These are phyloP conservation scores for Colletotrichum theobromicola DNA, from an alignment of 2,329 filamentous ascomycete species.

Conservation along the genomic window DNA sequence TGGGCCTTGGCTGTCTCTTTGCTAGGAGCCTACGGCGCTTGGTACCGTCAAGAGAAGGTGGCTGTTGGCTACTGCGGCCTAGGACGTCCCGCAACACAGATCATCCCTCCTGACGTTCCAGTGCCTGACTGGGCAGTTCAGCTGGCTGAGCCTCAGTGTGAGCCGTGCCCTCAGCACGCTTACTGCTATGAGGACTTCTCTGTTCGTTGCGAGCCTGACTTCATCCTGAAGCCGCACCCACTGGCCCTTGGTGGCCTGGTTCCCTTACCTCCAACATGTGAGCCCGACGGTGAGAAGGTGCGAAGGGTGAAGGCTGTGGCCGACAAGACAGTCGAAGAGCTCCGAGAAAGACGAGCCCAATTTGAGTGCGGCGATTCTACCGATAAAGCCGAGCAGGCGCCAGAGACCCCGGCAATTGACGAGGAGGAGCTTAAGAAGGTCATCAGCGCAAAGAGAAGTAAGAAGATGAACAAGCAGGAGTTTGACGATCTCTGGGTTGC, in stretches of 20 bases:
- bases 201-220: constrained; percentile 84
- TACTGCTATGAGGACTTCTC: constrained; percentile 82
- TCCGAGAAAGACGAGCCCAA: constrained; percentile 84
- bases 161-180: constrained; percentile 88
- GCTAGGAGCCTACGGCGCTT: constrained; percentile 74
- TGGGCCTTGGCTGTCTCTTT: constrained; percentile 74
- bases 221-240: constrained; percentile 84
- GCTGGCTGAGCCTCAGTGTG: constrained; percentile 80
- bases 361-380: constrained; percentile 85
- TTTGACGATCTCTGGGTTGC: constrained; percentile 88
- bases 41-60: constrained; percentile 96
- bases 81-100: constrained; percentile 63
- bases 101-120: constrained; percentile 53
- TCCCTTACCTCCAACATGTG: constrained; percentile 88
- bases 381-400: constrained; percentile 63
- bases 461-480: constrained; percentile 83
- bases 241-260: constrained; percentile 80
- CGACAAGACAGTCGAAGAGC: constrained; percentile 84
- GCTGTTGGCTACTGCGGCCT: constrained; percentile 94
- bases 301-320: constrained; percentile 86
- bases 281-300: constrained; percentile 92
- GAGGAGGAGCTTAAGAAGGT: constrained; percentile 80
- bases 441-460: constrained; percentile 77
- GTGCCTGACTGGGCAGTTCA: constrained; percentile 76
- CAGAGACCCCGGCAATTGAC: constrained; percentile 62